Base-by-base conservation (phyloP, 2,329 filamentous ascomycete species). In the Myriosclerotinia duriaeana region DNA sequence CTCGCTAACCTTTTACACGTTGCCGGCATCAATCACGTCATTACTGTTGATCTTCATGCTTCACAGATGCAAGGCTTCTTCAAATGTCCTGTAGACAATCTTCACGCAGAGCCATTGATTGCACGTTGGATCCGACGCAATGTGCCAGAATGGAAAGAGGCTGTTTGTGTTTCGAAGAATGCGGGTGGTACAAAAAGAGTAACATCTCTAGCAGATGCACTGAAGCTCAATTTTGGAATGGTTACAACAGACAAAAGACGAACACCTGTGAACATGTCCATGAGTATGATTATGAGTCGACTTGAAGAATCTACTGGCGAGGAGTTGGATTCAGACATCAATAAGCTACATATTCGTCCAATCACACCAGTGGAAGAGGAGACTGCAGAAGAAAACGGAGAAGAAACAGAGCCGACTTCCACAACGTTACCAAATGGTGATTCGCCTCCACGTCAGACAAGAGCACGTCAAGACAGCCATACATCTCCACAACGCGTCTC, bases 61-160 rank as follows among this genome's bases (percentile, higher is more conserved):
- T 93, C 91, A n/a, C 95, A 98, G 81, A 98, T 98, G 92, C 95
- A 99, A 80, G 95, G 95, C 67, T 99, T 99, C 81, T 99, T 99
- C 84, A 91, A 91, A 76, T 97, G 94, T 73, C 95, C 95, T 0
- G 94, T 99, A 68, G 95, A 99, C 79, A 98, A 99, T 76, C 88
- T 99, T 64, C 92, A 97, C 74, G 95, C 95, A 62, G 95, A 99
- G 78, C 94, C 95, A 20, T 85, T 98, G 70, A 92, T 99, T 74
- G 93, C 94, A 64, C 90, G 92, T 73, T 99, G 95, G 95, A 96
- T 99, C 74, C 89, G 90, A 68, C 87, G 89, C 77, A 95, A 97
- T 76, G 89, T 99, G 50, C 83, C 87, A 17, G 87, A 90, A 71
- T 99, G 95, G 95, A 87, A 84, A 69, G 89, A 97, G 72, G 93